A percentile compares a stretch with the other conserved stretches of the same genome.
Evolutionary conservation across 108 stramenopile genomes (phyloP).

Genomic region (Epithemia pelagica): DNA sequence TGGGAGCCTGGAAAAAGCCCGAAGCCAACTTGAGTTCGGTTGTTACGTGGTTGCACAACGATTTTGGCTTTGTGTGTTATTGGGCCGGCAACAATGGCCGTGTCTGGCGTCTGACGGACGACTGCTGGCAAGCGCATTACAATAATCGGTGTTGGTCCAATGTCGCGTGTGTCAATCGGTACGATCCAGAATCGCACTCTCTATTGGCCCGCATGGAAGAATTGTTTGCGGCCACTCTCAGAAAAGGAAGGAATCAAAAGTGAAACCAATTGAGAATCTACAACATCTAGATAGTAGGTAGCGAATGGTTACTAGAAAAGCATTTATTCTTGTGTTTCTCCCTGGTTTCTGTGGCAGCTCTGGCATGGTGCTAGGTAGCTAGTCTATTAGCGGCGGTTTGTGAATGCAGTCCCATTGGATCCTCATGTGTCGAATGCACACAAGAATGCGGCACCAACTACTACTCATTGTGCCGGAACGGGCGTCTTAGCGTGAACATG

Average conservation of each 20-base stretch:
- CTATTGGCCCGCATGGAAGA: constrained; percentile 1
- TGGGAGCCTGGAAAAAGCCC: constrained; percentile 16
- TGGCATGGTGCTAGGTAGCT: too few species aligned
- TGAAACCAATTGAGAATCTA: too few species aligned
- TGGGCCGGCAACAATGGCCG: constrained; percentile 18
- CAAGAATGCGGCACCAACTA: too few species aligned
- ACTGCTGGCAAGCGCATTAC: constrained; percentile 41
- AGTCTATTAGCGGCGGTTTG: too few species aligned
- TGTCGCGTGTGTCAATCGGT: constrained; percentile 46
- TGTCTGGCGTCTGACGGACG: constrained; percentile 42
- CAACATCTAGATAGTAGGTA: too few species aligned
- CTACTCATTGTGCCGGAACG: constrained; percentile 21
- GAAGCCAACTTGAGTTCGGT: too few species aligned
- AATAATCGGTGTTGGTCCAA: constrained; percentile 39
- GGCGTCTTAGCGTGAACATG: constrained; percentile 19
- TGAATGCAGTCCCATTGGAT: too few species aligned
- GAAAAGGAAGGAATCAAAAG: too few species aligned
- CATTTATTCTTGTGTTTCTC: too few species aligned
- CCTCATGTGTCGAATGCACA: too few species aligned
- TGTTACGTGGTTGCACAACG: constrained; percentile 9
- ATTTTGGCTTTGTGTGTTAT: constrained; percentile 32
- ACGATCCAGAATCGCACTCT: neutral
- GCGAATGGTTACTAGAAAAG: too few species aligned
- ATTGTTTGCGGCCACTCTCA: neutral
- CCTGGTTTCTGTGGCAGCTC: too few species aligned